Evolutionary conservation across 371 early-diverging fungal species (phyloP), one percentile per base, ranked within the genome.

Genomic region (Choanephora cucurbitarum): DNA sequence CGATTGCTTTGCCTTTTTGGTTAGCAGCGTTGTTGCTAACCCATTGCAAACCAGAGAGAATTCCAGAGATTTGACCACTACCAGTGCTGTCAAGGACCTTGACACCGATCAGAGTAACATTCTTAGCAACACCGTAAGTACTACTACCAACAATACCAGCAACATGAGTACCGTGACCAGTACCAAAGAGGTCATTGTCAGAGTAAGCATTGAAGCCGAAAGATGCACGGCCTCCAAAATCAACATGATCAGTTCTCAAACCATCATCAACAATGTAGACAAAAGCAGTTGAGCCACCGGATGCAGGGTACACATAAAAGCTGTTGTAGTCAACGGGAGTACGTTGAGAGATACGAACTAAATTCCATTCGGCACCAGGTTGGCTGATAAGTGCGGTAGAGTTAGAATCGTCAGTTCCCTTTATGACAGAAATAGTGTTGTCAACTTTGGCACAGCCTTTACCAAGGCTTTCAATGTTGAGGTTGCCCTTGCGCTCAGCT

Each of bases 101-200:
- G 24, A 90, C 79, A 31, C 84, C 85, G 28, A 83, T 77, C 7
- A 90, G 28, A 2, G 52, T 68, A 8, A 73, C 79, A 10, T 82
- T 77, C 60, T 87, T 87, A 18, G 90, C 87, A 21, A 91, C 81
- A 49, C 90, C 92, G 60, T 59, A 77, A 8, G 57, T 66, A 4
- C 60, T 66, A 13, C 88, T 85, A 46, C 77, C 89, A 41, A 89
- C 79, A 41, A 81, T 81, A 24, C 89, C 89, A 14, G 90, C 81
- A 44, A 81, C 82, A 62, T 88, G 90, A 13, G 91, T 90, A 22
- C 92, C 92, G 28, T 28, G 28, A 28, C 28, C 28, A 28, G 28
- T 28, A 28, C 28, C 28, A 28, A 7, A 5, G 7, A 3, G 28
- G 28, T 28, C 28, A 7, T 28, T 28, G 7, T 7, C 28, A 28